These are phyloP conservation scores for Xylogone sp. DNA, from an alignment of 2,329 filamentous ascomycete species.

Conservation along the genomic window DNA sequence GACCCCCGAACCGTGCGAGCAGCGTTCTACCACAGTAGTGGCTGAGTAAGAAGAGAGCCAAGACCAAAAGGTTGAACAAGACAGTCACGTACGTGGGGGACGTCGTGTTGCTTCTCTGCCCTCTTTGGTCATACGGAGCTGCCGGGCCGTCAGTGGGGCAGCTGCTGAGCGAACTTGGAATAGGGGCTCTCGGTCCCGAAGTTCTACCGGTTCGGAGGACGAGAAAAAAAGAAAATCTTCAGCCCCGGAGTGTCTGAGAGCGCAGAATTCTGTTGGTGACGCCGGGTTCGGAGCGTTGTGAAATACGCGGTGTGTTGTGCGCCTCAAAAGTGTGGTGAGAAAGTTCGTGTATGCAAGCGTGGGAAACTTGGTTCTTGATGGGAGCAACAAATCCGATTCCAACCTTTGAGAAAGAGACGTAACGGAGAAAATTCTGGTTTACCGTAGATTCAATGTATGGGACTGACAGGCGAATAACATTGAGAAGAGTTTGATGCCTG, in stretches of 20 bases:
- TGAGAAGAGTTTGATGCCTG: too few relatives aligned
- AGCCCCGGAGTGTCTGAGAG: neutral
- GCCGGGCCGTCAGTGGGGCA: neutral
- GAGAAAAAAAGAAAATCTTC: neutral
- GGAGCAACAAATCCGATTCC: too few relatives aligned
- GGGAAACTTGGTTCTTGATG: neutral
- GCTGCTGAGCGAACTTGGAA: too few relatives aligned
- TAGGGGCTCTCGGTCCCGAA: neutral
- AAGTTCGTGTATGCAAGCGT: neutral
- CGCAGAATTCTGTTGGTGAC: neutral
- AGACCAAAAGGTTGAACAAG: neutral
- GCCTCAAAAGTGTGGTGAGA: neutral
- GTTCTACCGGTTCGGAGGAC: neutral
- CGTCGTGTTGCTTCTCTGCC: neutral
- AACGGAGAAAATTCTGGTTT: too few relatives aligned
- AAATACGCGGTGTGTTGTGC: neutral
- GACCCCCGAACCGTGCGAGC: neutral
- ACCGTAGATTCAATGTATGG: too few relatives aligned
- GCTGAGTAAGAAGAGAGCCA: neutral
- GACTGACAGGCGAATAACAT: too few relatives aligned
- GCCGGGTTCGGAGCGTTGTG: neutral
- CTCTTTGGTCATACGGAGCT: neutral
- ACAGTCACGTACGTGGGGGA: neutral
- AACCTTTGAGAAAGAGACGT: too few relatives aligned
- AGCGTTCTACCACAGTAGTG: neutral